Base-by-base conservation (phyloP, 164 flowering plant species). In the Chimonanthus praecox region DNA sequence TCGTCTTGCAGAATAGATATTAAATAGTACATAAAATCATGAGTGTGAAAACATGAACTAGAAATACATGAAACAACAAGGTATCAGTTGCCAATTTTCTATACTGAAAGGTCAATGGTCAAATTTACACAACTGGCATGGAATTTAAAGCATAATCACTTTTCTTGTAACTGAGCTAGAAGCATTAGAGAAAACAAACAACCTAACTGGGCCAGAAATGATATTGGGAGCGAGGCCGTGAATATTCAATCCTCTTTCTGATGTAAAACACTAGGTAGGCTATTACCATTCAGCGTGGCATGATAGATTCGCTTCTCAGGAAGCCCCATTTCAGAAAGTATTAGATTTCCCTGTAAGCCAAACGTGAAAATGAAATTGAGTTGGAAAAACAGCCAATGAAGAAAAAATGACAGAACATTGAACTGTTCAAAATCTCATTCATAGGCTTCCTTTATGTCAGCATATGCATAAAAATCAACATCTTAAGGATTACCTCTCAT, bases 231-330 rank as follows among this genome's bases (percentile, higher is more conserved):
- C 9, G 58, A 51, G 4, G 58, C 11, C 13, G 58, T 51, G 13
- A 51, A 51, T 7, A 7, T 15, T 51, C 58, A 51, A 51, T 51
- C 58, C 11, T 51, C 58, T 51, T 51, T 51, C 58, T 15, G 3
- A 51, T 51, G 58, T 51, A 88, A 88, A 83, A 87, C 92, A 86
- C 82, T 82, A 87, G 89, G 86, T 81, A 83, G 84, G 81, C 86
- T 82, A 88, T 93, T 93, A 95, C 99, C 98, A 78, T 87, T 82
- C 66, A 91, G 90, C 33, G 94, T 91, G 78, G 97, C 89, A 84
- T 89, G 99, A 80, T 93, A 92, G 71, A 88, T 76, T 71, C 98
- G 84, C 84, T 93, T 95, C 90, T 95, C 99, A 7, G 97, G 82
- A 65, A 93, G 82, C 71, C 94, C 99, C 77, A 89, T 86, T 80